Conservation (phyloP, 1,284 basidiomycete genomes). For the Ustilago sp. region DNA sequence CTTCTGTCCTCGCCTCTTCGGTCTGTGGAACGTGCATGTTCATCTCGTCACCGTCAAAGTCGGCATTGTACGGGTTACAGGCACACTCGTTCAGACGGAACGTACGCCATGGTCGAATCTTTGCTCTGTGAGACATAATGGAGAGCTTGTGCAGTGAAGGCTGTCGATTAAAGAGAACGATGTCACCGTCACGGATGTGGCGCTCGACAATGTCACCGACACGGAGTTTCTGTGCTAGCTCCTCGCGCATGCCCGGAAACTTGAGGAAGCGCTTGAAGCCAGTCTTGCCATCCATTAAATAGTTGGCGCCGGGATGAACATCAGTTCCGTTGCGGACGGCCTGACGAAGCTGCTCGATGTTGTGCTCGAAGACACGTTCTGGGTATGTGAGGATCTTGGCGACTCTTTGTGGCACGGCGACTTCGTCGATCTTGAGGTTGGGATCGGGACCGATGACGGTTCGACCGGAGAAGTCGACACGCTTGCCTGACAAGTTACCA, state of each 20-base stretch:
- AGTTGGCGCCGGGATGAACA: conserved; percentile 95
- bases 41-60: conserved; percentile 99
- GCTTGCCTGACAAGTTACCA: conserved; percentile 97
- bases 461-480: conserved; percentile 97
- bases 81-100: conserved; percentile 99
- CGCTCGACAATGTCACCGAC: conserved; percentile 92
- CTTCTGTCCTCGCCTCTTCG: conserved; percentile 97
- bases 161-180: conserved; percentile 98
- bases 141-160: conserved; percentile 84
- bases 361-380: conserved; percentile 92
- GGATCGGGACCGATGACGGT: conserved; percentile 99
- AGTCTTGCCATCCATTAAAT: conserved; percentile 78
- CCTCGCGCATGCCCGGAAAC: conserved; percentile 63
- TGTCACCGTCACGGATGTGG: conserved; percentile 94
- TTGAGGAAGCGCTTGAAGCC: conserved; percentile 76
- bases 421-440: conserved; percentile 88
- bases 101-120: conserved; percentile 95
- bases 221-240: conserved; percentile 78
- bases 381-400: conserved; percentile 97
- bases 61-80: conserved; percentile 98
- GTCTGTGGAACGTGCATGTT: conserved; percentile 98
- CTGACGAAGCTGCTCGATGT: conserved; percentile 81
- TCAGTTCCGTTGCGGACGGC: conserved; percentile 92
- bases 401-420: conserved; percentile 92
- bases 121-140: conserved; percentile 98